Evolutionary conservation across 805 yeast species (phyloP).

Genomic region (Candida succiphila): DNA sequence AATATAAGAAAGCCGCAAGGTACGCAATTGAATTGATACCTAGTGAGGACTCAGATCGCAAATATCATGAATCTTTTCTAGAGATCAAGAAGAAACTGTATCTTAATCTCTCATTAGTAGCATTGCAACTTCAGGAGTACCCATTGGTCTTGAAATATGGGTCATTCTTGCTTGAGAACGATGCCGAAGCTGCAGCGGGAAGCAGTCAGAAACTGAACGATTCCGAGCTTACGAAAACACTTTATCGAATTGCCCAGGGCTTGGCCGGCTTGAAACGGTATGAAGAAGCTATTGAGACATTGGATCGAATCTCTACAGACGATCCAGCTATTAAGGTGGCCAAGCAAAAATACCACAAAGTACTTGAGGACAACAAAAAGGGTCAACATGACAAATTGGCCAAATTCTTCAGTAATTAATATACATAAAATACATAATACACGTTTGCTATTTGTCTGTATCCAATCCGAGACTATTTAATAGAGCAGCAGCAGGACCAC

Average conservation of each 20-base stretch:
- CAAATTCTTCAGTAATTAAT: conserved; percentile 50
- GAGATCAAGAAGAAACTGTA: conserved; percentile 40
- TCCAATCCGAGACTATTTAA: not conserved
- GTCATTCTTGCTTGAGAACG: conserved; percentile 45
- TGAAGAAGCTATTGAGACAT: conserved; percentile 32
- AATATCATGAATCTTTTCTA: conserved; percentile 36
- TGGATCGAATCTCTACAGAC: conserved; percentile 21
- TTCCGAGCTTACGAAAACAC: conserved; percentile 16
- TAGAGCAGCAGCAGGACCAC: not conserved
- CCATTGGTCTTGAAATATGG: conserved; percentile 44
- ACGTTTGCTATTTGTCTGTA: not conserved
- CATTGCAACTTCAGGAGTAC: conserved; percentile 39
- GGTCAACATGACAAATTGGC: conserved; percentile 47
- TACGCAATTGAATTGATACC: conserved; percentile 68
- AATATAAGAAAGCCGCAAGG: conserved; percentile 56
- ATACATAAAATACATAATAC: no score
- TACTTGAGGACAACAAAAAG: conserved; percentile 32
- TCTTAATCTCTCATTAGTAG: conserved; percentile 49
- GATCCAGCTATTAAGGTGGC: conserved; percentile 42
- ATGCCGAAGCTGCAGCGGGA: conserved; percentile 10
- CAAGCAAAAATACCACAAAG: conserved; percentile 27
- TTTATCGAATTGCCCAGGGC: conserved; percentile 25
- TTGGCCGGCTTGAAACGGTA: conserved; percentile 31
- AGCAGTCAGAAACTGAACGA: conserved; percentile 6
- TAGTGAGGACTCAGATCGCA: conserved; percentile 53